A percentile compares a stretch with the other conserved stretches of the same genome.
Evolutionary conservation across 352 stramenopile species (phyloP).

Genomic region (Achlya hypogyna): DNA sequence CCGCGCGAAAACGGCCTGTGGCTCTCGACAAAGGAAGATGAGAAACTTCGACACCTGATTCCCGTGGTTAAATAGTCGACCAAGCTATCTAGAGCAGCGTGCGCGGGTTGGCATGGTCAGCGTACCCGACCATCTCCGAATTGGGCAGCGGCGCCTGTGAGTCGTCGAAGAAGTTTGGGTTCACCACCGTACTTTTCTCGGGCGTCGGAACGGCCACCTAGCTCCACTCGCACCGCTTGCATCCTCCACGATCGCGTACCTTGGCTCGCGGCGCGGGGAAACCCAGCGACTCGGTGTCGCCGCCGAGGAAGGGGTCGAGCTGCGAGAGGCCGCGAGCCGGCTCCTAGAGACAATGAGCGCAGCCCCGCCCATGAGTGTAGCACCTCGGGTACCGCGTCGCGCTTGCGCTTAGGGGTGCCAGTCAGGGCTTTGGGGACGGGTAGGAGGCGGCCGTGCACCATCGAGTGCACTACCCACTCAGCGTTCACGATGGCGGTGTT

Average conservation of each 20-base stretch:
- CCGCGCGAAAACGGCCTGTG: too few species aligned
- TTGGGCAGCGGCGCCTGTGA: constrained; percentile 9
- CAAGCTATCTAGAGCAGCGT: not conserved
- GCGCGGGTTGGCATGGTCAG: not conserved
- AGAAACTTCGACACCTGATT: too few species aligned
- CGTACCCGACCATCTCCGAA: constrained; percentile 18
- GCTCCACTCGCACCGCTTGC: not conserved
- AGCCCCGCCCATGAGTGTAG: not conserved
- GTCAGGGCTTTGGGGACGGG: not conserved
- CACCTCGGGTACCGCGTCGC: not conserved
- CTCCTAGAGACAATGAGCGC: not conserved
- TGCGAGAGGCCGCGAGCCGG: not conserved
- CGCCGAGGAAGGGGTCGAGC: not conserved
- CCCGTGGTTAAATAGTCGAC: too few species aligned
- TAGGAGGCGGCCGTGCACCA: not conserved
- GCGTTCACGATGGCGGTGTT: constrained; percentile 43
- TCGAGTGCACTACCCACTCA: constrained; percentile 47
- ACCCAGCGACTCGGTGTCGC: not conserved
- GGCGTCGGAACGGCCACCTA: not conserved
- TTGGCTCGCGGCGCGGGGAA: not conserved
- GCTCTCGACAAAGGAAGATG: too few species aligned
- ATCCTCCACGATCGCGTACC: not conserved
- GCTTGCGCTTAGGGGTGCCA: not conserved
- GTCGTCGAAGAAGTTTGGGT: constrained; percentile 12
- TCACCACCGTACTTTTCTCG: not conserved